Conservation (phyloP, 805 yeast genomes). For the Middelhovenomyces tepae region DNA sequence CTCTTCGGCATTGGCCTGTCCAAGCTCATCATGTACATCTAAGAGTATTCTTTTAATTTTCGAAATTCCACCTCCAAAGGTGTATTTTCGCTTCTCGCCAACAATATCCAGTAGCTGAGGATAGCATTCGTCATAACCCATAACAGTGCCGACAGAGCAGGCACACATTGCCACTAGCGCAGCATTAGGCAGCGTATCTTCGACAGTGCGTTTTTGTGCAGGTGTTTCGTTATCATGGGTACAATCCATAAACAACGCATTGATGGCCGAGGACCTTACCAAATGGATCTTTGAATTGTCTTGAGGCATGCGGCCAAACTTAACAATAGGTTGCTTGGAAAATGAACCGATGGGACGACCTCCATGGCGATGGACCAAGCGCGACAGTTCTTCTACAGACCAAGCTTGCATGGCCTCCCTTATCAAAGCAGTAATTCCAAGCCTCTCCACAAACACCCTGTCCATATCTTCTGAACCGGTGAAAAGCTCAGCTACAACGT, state of each 20-base stretch:
- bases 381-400: conserved; percentile 76
- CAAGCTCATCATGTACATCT: conserved; percentile 30
- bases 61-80: conserved; percentile 56
- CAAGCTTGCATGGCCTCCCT: conserved; percentile 98
- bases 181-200: conserved; percentile 91
- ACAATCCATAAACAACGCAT: conserved; percentile 94
- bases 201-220: conserved; percentile 79
- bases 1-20: conserved; percentile 58
- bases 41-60: conserved; percentile 44
- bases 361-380: conserved; percentile 84
- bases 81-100: conserved; percentile 57
- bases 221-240: conserved; percentile 95
- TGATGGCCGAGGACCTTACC: conserved; percentile 67
- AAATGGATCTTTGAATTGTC: conserved; percentile 29
- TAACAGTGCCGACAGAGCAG: conserved; percentile 88
- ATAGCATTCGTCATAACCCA: conserved; percentile 89
- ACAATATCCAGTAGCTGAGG: conserved; percentile 79
- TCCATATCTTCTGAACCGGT: conserved; percentile 90
- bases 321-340: conserved; percentile 66
- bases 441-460: conserved; percentile 78
- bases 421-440: conserved; percentile 81
- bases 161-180: conserved; percentile 90
- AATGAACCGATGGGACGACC: conserved; percentile 94
- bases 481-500: conserved; percentile 90
- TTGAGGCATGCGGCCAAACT: conserved; percentile 4